Conservation (phyloP, 1,284 basidiomycete genomes). For the Ceratobasidium sp. region DNA sequence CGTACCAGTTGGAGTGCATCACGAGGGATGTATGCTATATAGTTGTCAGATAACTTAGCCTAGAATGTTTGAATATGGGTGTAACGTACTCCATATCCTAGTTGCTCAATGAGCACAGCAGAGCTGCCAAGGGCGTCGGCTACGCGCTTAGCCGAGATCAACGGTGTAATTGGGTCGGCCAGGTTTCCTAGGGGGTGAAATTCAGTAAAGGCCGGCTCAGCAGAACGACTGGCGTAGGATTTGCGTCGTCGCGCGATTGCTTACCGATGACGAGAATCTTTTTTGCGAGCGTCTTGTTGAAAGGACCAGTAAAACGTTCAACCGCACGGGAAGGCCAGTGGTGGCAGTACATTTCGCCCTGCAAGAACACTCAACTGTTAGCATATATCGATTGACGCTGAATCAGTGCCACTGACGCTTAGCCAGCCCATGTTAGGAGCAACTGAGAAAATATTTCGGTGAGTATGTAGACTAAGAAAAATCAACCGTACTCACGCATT, state of each 20-base stretch:
- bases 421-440: too few relatives aligned
- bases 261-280: conserved; percentile 46
- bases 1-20: conserved; percentile 18
- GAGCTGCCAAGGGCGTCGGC: conserved; percentile 41
- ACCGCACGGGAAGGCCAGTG: conserved; percentile 43
- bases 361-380: too few relatives aligned
- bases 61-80: too few relatives aligned
- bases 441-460: too few relatives aligned
- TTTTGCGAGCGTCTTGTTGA: conserved; percentile 38
- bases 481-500: conserved; percentile 7
- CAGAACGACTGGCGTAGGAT: too few relatives aligned
- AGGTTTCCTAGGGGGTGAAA: conserved; percentile 19
- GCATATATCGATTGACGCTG: too few relatives aligned
- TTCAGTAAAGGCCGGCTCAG: neutral
- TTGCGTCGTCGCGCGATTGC: too few relatives aligned
- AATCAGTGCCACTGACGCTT: too few relatives aligned
- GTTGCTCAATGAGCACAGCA: conserved; percentile 44
- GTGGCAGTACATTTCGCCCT: conserved; percentile 39
- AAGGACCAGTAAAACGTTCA: conserved; percentile 44
- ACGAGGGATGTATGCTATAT: conserved; percentile 16
- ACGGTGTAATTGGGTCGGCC: conserved; percentile 46
- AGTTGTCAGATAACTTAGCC: neutral
- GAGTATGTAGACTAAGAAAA: too few relatives aligned
- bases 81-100: conserved; percentile 41
- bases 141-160: conserved; percentile 35